phyloP scores from a whole-genome alignment of 2,329 filamentous ascomycete species.

The Sporothrix variecibatus region DNA sequence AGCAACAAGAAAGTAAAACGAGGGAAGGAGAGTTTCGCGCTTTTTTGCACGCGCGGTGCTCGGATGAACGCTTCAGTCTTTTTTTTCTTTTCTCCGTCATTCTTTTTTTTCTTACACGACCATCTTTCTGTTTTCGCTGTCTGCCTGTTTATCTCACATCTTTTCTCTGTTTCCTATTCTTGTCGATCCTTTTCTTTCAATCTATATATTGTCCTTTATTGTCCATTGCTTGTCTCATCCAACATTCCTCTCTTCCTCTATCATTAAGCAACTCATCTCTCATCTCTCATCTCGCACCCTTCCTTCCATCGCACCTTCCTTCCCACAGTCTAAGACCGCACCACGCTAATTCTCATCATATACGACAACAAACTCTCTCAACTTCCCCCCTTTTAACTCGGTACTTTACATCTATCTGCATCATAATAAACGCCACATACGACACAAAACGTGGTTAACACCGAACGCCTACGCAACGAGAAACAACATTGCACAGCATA shows the following conservation, averaged over 20 bases:
- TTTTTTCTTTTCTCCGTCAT: background rate
- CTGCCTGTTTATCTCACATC: background rate
- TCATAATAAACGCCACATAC: background rate
- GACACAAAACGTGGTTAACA: conserved; percentile 8
- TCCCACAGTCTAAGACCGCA: conserved; percentile 4
- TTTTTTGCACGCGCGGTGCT: background rate
- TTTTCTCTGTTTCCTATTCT: background rate
- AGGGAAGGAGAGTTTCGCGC: conserved; percentile 4
- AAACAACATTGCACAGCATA: conserved; percentile 5
- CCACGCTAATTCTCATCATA: background rate
- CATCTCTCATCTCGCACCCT: background rate
- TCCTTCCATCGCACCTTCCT: background rate
- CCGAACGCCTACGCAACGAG: background rate
- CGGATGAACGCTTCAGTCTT: background rate
- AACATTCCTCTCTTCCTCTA: background rate
- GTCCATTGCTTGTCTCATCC: conserved; percentile 1
- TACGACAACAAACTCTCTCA: background rate
- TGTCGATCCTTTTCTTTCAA: background rate
- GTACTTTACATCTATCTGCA: background rate
- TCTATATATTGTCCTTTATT: background rate
- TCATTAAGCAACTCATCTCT: background rate
- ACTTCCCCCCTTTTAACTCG: background rate
- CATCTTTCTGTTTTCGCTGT: background rate
- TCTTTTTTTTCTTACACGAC: background rate
- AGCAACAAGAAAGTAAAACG: background rate